Conservation (phyloP, 2,329 filamentous ascomycete genomes). For the Sporothrix protearum region DNA sequence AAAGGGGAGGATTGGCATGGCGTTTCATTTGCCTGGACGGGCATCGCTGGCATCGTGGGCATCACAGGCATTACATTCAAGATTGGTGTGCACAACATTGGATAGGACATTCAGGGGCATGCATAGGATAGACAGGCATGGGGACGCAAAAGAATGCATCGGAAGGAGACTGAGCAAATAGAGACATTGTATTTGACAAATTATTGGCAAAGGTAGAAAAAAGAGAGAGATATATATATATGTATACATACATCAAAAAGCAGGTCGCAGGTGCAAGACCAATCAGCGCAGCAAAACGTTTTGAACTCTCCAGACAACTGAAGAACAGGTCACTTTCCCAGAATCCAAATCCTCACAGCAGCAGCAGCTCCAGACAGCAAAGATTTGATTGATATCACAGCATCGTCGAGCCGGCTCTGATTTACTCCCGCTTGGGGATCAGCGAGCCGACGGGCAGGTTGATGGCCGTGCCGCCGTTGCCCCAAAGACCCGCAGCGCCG, state of each 20-base stretch:
- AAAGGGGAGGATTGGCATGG: background rate
- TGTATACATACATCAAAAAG: conserved; percentile 2
- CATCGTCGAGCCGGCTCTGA: background rate
- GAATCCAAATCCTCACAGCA: background rate
- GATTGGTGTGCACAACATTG: background rate
- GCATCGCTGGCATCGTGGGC: too few relatives aligned
- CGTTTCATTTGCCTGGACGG: background rate
- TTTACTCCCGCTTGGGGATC: conserved; percentile 20
- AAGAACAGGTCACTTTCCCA: background rate
- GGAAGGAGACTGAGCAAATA: conserved; percentile 18
- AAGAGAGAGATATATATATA: too few relatives aligned
- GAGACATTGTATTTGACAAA: conserved; percentile 4
- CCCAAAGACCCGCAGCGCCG: conserved; percentile 25
- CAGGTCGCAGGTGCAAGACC: background rate
- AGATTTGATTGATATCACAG: background rate
- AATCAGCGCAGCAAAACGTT: background rate
- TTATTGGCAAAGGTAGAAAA: background rate
- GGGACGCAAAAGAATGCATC: background rate
- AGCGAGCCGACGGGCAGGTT: conserved; percentile 27
- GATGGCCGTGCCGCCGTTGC: conserved; percentile 24
- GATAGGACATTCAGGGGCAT: background rate
- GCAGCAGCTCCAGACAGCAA: background rate
- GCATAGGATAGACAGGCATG: background rate
- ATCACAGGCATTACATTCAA: background rate
- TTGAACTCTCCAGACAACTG: background rate